Base-by-base conservation (phyloP, 805 yeast genomes). In the Dipodascopsis uninucleata region DNA sequence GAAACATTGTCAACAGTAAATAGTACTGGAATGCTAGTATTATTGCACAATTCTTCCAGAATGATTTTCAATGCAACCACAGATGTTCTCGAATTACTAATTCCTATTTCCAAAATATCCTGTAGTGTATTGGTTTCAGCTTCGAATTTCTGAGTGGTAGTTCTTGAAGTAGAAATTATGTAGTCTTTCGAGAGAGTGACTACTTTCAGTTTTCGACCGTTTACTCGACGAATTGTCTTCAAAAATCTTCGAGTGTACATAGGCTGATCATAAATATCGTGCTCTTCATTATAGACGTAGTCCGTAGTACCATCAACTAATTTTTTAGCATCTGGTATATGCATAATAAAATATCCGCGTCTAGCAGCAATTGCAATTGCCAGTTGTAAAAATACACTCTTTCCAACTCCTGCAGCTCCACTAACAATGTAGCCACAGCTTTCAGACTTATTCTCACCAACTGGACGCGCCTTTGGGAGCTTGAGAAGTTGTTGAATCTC, bases 401-500 rank as follows among this genome's bases (percentile, higher is more conserved):
- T 50, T 28, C 55, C 55, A n/a, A 39, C 26, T 10, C 55, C 55
- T 5, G 39, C 28, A 4, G 25, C 35, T 3, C 55, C 55, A n/a
- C 37, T 26, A 32, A 49, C 17, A 5, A 50, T 22, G 12, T 40
- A 31, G 9, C 42, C 26, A 23, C 17, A 31, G 21, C 35, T 23
- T 9, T 16, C 35, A 23, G 17, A 14, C 26, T 18, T 23, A 9
- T 38, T 24, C 23, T 35, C 38, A 7, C 10, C 24, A n/a, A 12
- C 35, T 8, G 40, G 5, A 23, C 38, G 7, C 12, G 20, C 21
- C 39, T 9, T 6, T 8, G 35, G 8, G 14, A 5, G 36, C 14
- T 25, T 14, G 9, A 17, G 6, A 25, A 6, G 12, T 6, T 31
- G 21, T 21, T 21, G 18, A 7, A 7, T 21, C 10, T 7, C 12